These are phyloP conservation scores for Dendrobium chrysotoxum DNA, from an alignment of 106 monocot species.

Conservation along the genomic window DNA sequence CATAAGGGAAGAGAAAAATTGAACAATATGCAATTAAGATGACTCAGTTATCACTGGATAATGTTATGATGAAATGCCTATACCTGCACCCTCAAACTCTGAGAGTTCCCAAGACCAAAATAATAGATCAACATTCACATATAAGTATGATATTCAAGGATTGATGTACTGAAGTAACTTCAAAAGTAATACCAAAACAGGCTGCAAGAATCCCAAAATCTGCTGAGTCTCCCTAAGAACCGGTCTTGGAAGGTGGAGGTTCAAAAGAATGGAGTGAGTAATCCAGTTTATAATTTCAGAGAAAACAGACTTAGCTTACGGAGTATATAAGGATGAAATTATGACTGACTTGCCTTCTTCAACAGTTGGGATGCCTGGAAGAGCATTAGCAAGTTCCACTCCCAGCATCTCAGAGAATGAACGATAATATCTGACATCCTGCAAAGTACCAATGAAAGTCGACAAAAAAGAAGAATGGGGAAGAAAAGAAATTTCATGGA, in stretches of 20 bases:
- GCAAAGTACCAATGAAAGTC: constrained; percentile 15
- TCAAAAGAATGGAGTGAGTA: background rate
- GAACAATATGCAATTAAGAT: background rate
- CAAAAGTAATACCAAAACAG: background rate
- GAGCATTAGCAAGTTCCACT: constrained; percentile 60
- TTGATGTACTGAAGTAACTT: background rate
- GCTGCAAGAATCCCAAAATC: background rate
- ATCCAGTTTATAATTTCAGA: background rate
- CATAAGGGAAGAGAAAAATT: background rate
- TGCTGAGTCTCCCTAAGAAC: background rate
- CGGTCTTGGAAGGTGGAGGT: background rate
- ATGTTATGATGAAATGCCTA: background rate
- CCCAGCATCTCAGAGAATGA: constrained; percentile 79
- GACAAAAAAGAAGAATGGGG: background rate
- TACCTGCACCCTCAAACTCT: background rate
- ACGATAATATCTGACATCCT: constrained; percentile 56
- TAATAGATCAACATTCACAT: too few relatives aligned
- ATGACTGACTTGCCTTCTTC: constrained; percentile 54
- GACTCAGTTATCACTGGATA: background rate
- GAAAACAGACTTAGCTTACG: background rate
- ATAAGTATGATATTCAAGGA: background rate
- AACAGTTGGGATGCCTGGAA: constrained; percentile 67
- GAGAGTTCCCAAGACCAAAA: background rate
- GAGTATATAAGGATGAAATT: background rate
- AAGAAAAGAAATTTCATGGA: background rate